Evolutionary conservation across 169 alveolate genomes (phyloP), one percentile per base, ranked within the genome.

Genomic region (Cyclospora cayetanensis): DNA sequence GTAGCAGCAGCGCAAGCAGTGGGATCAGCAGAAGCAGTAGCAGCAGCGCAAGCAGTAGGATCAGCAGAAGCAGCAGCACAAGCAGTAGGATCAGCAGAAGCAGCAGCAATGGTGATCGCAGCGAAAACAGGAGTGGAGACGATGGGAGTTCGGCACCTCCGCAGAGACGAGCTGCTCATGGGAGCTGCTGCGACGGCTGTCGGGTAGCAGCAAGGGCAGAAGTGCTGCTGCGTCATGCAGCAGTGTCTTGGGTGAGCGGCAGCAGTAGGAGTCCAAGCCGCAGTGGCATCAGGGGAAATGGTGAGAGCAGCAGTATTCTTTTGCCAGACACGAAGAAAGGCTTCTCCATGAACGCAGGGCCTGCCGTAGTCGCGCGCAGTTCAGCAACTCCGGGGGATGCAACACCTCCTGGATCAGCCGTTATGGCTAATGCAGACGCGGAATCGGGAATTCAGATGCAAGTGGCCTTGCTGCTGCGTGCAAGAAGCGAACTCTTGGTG

Each of bases 71-170:
- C 5, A 41, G 63, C 63, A 72, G 84, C 34, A 72, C 60, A 37
- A 34, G 84, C 29, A 72, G 84, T 29, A 72, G 84, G 35, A 72
- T 29, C 29, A 35, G 43, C 50, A 37, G 84, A 46, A 72, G 63
- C 84, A 72, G 84, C 84, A 37, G 66, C 41, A 4, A 60, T 60
- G 41, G 66, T 27, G 41, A 60, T 60, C 41, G 31, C 86, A 68
- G 18, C 86, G 43, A 60, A 53, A 37, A 25, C 86, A 76, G 31
- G 65, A 76, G 27, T 22, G 41, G 27, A 42, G 25, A 41, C 4
- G 63, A 76, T 1, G 63, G 41, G 4, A 41, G 35, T 1, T 34
- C 18, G 39, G 41, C 41, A 29, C 27, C 27, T 11, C 34, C 42
- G 2, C 4, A 9, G 0, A 41, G 66, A 5, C 31, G 34, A 20